Percentiles rank a stretch among this genome's conserved stretches.
phyloP scores from a whole-genome alignment of 495 filamentous ascomycete species.

The Filosporella fistucella region DNA sequence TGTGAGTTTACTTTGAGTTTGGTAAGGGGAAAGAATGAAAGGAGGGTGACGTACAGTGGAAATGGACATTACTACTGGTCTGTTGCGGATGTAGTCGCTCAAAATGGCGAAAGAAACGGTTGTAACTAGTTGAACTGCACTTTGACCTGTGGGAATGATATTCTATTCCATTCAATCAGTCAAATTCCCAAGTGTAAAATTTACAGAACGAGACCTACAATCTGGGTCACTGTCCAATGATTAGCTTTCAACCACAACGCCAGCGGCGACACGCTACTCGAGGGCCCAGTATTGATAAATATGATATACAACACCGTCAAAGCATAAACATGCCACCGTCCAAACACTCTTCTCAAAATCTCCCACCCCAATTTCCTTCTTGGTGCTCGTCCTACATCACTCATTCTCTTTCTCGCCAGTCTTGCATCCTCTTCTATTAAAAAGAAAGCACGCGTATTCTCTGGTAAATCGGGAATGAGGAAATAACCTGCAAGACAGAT shows the following conservation, averaged over 20 bases:
- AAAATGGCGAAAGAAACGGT: conserved; percentile 33
- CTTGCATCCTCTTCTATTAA: conserved; percentile 29
- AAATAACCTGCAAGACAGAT: conserved; percentile 52
- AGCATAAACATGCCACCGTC: conserved; percentile 43
- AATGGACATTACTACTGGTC: conserved; percentile 40
- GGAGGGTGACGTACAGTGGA: conserved; percentile 23
- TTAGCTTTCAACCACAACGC: conserved; percentile 38
- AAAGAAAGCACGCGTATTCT: conserved; percentile 48
- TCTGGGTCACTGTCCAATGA: conserved; percentile 32
- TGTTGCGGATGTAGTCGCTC: conserved; percentile 40
- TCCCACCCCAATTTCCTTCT: conserved; percentile 26
- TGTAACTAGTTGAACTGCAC: conserved; percentile 24
- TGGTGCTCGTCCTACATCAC: conserved; percentile 39
- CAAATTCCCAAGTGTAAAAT: neutral
- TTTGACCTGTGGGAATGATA: conserved; percentile 30
- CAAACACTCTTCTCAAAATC: conserved; percentile 37
- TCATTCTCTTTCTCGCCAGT: conserved; percentile 30
- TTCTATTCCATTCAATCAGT: conserved; percentile 12
- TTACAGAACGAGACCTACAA: conserved; percentile 8
- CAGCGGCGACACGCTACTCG: conserved; percentile 37
- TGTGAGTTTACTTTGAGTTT: conserved; percentile 27
- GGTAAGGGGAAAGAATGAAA: neutral
- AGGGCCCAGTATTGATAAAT: conserved; percentile 41
- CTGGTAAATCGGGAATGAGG: conserved; percentile 54
- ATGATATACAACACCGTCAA: conserved; percentile 46